Conservation (phyloP, 2,329 filamentous ascomycete genomes). For the Aspergillus melleus region DNA sequence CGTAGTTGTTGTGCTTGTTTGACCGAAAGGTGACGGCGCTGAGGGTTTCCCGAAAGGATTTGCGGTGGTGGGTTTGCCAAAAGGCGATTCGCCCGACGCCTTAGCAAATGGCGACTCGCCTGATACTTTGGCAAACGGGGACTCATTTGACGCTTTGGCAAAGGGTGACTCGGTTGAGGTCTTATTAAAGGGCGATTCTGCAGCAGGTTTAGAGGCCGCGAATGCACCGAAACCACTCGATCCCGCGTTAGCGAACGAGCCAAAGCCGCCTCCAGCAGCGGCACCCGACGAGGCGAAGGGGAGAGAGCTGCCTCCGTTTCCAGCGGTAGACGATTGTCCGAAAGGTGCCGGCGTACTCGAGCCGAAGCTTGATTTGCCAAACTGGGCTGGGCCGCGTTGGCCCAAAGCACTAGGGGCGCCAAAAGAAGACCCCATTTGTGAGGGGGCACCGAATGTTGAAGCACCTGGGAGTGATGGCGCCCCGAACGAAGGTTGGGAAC, state of each 20-base stretch:
- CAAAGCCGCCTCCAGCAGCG: slow-evolving; percentile 34
- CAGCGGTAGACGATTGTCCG: slow-evolving; percentile 33
- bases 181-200: slow-evolving; percentile 30
- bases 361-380: slow-evolving; percentile 37
- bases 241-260: slow-evolving; percentile 30
- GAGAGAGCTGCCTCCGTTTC: slow-evolving; percentile 22
- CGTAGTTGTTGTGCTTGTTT: slow-evolving; percentile 20
- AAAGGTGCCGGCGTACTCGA: slow-evolving; percentile 24
- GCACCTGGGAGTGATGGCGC: slow-evolving; percentile 37
- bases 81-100: slow-evolving; percentile 21
- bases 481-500: slow-evolving; percentile 27
- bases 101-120: slow-evolving; percentile 24
- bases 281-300: slow-evolving; percentile 22
- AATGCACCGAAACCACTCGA: slow-evolving; percentile 26
- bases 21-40: slow-evolving; percentile 32
- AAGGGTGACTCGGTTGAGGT: slow-evolving; percentile 21
- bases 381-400: slow-evolving; percentile 25
- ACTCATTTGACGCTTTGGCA: slow-evolving; percentile 15
- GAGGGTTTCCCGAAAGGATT: slow-evolving; percentile 32
- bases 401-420: slow-evolving; percentile 37
- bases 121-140: slow-evolving; percentile 20
- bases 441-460: slow-evolving; percentile 31
- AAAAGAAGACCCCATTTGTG: slow-evolving; percentile 31
- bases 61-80: slow-evolving; percentile 26
- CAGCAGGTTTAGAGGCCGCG: slow-evolving; percentile 23